Percentiles rank a stretch among this genome's conserved stretches.
Evolutionary conservation across 805 yeast species (phyloP).

Genomic region (Sporopachydermia quercuum): DNA sequence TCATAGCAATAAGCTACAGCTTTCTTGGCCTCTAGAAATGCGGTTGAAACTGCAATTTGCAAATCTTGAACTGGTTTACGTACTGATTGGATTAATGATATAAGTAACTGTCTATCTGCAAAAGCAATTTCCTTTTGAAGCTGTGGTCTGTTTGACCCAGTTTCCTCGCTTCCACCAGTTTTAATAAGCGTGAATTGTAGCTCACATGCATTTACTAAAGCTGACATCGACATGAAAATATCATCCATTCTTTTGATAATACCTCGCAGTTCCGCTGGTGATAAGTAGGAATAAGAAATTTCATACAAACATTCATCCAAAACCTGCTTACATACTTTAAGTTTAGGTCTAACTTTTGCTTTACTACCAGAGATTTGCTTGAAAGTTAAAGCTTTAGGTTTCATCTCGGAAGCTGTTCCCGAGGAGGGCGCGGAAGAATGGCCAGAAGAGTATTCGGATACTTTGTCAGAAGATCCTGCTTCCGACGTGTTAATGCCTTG

Average conservation of each 20-base stretch:
- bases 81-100: constrained; percentile 18
- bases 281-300: constrained; percentile 29
- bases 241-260: constrained; percentile 20
- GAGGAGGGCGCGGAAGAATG: no score
- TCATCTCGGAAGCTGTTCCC: no score
- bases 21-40: constrained; percentile 19
- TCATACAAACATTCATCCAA: constrained; percentile 34
- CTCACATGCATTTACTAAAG: constrained; percentile 33
- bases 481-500: no score
- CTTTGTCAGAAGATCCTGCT: background rate
- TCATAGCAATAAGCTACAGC: constrained; percentile 26
- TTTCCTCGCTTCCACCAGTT: constrained; percentile 4
- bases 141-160: constrained; percentile 8
- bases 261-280: constrained; percentile 27
- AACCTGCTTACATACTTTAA: constrained; percentile 22
- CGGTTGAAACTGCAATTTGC: constrained; percentile 20
- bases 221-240: constrained; percentile 22
- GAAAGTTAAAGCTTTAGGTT: constrained; percentile 17
- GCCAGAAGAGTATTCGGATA: background rate
- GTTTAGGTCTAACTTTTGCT: constrained; percentile 17
- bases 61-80: constrained; percentile 20
- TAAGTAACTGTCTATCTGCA: constrained; percentile 20
- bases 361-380: constrained; percentile 22
- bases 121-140: constrained; percentile 21
- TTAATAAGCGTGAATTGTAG: constrained; percentile 25